Evolutionary conservation across 2,329 filamentous ascomycete genomes (phyloP).

Genomic region (Annulohypoxylon truncatum): DNA sequence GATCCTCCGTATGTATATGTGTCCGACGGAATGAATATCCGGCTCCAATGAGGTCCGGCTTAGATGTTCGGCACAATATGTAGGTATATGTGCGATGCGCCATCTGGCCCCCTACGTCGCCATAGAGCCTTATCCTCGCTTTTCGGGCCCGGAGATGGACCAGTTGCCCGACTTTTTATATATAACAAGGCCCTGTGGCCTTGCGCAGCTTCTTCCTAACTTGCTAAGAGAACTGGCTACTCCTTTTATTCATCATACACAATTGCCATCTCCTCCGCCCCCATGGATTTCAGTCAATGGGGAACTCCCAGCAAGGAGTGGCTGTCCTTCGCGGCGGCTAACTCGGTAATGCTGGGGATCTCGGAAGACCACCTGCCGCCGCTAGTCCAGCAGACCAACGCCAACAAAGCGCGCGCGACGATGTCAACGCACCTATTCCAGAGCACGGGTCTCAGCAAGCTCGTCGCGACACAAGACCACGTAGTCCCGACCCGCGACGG

Average conservation of each 20-base stretch:
- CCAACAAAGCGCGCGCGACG: slow-evolving; percentile 50
- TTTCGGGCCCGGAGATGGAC: not conserved
- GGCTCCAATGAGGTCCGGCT: slow-evolving; percentile 2
- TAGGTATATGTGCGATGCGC: not conserved
- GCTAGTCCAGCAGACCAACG: slow-evolving; percentile 44
- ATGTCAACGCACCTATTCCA: slow-evolving; percentile 36
- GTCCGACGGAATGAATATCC: slow-evolving; percentile 16
- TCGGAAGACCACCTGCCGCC: slow-evolving; percentile 41
- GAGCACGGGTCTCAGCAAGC: slow-evolving; percentile 38
- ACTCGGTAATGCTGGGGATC: slow-evolving; percentile 33
- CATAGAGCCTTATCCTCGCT: not conserved
- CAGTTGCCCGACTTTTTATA: not conserved
- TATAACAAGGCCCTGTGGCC: not conserved
- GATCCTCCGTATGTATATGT: not conserved
- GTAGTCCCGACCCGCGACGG: slow-evolving; percentile 59
- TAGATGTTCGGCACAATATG: no score
- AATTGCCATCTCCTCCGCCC: not conserved
- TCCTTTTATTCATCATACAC: not conserved
- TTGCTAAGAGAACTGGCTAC: not conserved
- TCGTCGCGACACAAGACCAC: slow-evolving; percentile 44
- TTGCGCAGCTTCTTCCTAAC: not conserved
- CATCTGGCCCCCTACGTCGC: not conserved
- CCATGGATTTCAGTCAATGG: slow-evolving; percentile 52
- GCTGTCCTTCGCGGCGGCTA: slow-evolving; percentile 49
- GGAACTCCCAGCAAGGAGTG: slow-evolving; percentile 55